Evolutionary conservation across 2,329 filamentous ascomycete species (phyloP).

Genomic region (Aspergillus quadricinctus): DNA sequence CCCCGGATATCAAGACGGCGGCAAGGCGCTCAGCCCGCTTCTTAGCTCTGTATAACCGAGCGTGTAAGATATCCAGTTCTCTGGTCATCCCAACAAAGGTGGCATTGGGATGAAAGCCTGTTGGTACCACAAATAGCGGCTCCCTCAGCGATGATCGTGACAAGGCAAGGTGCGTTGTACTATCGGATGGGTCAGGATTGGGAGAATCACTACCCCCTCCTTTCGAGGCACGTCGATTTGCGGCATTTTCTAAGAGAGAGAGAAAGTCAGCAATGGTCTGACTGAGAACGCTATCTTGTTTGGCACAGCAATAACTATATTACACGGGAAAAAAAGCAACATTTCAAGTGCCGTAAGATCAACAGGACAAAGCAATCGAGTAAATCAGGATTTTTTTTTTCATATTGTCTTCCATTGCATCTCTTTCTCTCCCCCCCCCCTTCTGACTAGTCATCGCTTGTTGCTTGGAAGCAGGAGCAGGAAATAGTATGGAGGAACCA

Average conservation of each 20-base stretch:
- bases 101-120: slow-evolving; percentile 59
- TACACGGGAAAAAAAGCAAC: slow-evolving; percentile 8
- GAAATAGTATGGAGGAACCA: background rate
- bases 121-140: slow-evolving; percentile 45
- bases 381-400: background rate
- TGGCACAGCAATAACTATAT: slow-evolving; percentile 6
- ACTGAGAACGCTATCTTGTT: slow-evolving; percentile 16
- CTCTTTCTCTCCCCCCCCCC: background rate
- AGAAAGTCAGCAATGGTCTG: slow-evolving; percentile 32
- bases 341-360: background rate
- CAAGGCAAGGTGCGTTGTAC: slow-evolving; percentile 15
- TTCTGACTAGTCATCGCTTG: background rate
- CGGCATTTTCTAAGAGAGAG: slow-evolving; percentile 29
- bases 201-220: slow-evolving; percentile 18
- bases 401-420: background rate
- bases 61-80: slow-evolving; percentile 56
- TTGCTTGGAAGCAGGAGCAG: background rate
- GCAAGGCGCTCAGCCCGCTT: slow-evolving; percentile 56
- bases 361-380: background rate
- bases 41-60: slow-evolving; percentile 55
- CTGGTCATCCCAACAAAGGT: slow-evolving; percentile 59
- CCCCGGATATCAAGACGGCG: slow-evolving; percentile 60
- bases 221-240: slow-evolving; percentile 18
- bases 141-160: slow-evolving; percentile 22
- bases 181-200: slow-evolving; percentile 21